Percentiles rank a stretch among this genome's conserved stretches.
Conservation (phyloP, 805 yeast species). For the Hanseniaspora singularis region DNA sequence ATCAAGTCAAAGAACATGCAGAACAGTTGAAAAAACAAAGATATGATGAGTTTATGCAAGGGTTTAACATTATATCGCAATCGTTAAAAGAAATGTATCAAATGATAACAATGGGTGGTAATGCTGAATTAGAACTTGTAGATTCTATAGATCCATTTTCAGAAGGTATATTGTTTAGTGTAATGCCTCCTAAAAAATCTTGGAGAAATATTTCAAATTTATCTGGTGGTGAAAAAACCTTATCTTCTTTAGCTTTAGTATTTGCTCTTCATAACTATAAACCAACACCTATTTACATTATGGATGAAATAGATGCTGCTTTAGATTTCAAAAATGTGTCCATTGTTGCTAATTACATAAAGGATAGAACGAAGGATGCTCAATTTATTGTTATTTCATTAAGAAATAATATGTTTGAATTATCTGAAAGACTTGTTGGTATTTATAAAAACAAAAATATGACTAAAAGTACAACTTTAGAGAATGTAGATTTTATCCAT, state of each 20-base stretch:
- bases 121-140: slow-evolving; percentile 90
- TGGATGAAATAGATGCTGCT: slow-evolving; percentile 99
- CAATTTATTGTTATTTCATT: slow-evolving; percentile 92
- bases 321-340: slow-evolving; percentile 93
- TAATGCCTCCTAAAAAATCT: slow-evolving; percentile 97
- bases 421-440: slow-evolving; percentile 88
- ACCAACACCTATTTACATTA: slow-evolving; percentile 93
- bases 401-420: slow-evolving; percentile 94
- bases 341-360: slow-evolving; percentile 92
- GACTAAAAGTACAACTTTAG: slow-evolving; percentile 73
- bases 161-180: slow-evolving; percentile 91
- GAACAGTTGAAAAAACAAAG: slow-evolving; percentile 65
- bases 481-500: slow-evolving; percentile 44
- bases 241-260: slow-evolving; percentile 86
- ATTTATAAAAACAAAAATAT: slow-evolving; percentile 84
- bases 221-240: slow-evolving; percentile 96
- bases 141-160: slow-evolving; percentile 96
- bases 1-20: slow-evolving; percentile 44
- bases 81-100: slow-evolving; percentile 94
- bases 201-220: slow-evolving; percentile 93
- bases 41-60: slow-evolving; percentile 82
- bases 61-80: slow-evolving; percentile 73
- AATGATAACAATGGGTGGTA: slow-evolving; percentile 98
- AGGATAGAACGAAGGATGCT: slow-evolving; percentile 89
- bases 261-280: slow-evolving; percentile 92